Evolutionary conservation across 169 alveolate genomes (phyloP).

Genomic region (Babesia ovata): DNA sequence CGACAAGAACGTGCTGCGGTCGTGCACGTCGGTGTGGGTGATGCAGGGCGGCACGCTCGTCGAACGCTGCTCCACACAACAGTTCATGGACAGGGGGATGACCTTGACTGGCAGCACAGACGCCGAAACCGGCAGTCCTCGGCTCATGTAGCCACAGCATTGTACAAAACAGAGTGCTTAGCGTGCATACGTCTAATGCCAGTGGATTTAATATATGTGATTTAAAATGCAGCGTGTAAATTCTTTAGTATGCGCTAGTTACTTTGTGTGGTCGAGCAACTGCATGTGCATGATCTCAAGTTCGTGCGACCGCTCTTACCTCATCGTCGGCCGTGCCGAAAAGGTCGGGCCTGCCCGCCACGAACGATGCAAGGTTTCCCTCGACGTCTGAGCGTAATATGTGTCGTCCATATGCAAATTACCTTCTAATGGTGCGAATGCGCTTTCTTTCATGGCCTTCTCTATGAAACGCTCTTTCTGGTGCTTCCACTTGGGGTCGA

Average conservation of each 20-base stretch:
- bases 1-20: slow-evolving; percentile 50
- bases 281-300: not conserved
- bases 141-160: too few species aligned
- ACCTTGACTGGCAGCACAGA: not conserved
- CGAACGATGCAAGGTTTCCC: slow-evolving; percentile 85
- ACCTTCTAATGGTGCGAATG: slow-evolving; percentile 84
- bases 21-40: slow-evolving; percentile 40
- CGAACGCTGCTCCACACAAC: slow-evolving; percentile 9
- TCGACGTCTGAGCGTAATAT: slow-evolving; percentile 72
- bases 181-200: too few species aligned
- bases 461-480: slow-evolving; percentile 85
- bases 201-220: too few species aligned
- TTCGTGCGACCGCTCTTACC: slow-evolving; percentile 28
- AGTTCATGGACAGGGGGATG: slow-evolving; percentile 20
- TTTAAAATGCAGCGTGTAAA: too few species aligned
- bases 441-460: slow-evolving; percentile 86
- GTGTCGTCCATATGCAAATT: not conserved
- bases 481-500: slow-evolving; percentile 96
- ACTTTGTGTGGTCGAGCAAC: not conserved
- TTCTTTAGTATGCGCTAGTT: not conserved
- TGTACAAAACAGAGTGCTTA: too few species aligned
- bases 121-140: too few species aligned
- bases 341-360: slow-evolving; percentile 88
- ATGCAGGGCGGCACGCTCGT: slow-evolving; percentile 25
- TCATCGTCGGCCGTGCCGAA: slow-evolving; percentile 91